Base-by-base conservation (phyloP, 148 eudicot species). In the Suaeda aralocaspica region DNA sequence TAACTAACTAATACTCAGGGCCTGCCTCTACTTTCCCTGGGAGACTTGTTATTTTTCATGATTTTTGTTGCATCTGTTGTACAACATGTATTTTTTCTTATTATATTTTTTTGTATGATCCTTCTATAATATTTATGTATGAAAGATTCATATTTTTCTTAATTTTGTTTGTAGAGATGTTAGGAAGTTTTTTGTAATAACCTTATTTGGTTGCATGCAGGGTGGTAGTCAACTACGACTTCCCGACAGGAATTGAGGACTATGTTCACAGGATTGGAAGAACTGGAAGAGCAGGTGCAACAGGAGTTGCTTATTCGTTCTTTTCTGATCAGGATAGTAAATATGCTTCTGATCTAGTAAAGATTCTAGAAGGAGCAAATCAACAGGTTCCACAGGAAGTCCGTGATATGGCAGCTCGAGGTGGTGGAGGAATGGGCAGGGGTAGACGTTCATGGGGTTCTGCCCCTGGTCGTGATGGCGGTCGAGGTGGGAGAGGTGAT, bases 251-350 rank as follows among this genome's bases (percentile, higher is more conserved):
- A 68, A 71, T 93, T 57, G 96, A 93, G 82, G 98, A 93, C 78
- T 93, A 93, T 83, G 96, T 93, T 69, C 98, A 93, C 89, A 82
- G 98, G 72, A 93, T 93, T 72, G 98, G 98, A 49, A 87, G 98
- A 79, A 94, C 99, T n/a, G 99, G 99, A 39, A 88, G 99, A 83
- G 99, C 97, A 66, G 99, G 99, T 77, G 96, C 97, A 46, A 86
- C 93, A 28, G 99, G 99, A 13, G 63, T 74, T 59, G 96, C 99
- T 50, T 85, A 91, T 75, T 87, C 99, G 0, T 95, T 95, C 65
- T 84, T 95, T 25, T 57, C 81, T 36, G 97, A 91, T 39, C 90
- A 89, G 72, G 97, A 95, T 74, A 80, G 87, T 18, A 95, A 80
- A 70, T 84, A 95, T 82, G 97, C 91, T 39, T 82, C 96, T 26